Percentiles rank a stretch among this genome's conserved stretches.
Conservation (phyloP, 495 filamentous ascomycete species). For the Podospora pseudoanserina region DNA sequence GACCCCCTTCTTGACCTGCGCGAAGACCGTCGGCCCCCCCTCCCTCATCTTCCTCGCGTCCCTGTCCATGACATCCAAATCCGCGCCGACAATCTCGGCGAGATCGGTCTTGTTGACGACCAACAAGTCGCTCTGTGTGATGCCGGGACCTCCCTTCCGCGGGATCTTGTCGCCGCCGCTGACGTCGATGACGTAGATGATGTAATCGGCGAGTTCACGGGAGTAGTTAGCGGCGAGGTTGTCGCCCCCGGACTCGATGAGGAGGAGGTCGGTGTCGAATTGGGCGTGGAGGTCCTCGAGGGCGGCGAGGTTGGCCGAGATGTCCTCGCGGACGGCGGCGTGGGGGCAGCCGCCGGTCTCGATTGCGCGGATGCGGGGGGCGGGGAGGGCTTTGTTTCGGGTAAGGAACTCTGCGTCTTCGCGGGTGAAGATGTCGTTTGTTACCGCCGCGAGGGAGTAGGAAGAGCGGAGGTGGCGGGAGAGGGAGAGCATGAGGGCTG, state of each 20-base stretch:
- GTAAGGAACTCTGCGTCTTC: constrained; percentile 98
- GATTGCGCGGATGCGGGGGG: constrained; percentile 84
- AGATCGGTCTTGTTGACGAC: constrained; percentile 97
- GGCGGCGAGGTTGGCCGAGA: constrained; percentile 85
- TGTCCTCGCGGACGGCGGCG: constrained; percentile 97
- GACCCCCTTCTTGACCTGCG: constrained; percentile 88
- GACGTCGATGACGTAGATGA: constrained; percentile 98
- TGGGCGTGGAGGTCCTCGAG: constrained; percentile 78
- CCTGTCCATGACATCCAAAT: constrained; percentile 89
- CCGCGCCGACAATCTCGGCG: constrained; percentile 86
- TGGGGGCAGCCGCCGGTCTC: constrained; percentile 98
- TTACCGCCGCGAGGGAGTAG: constrained; percentile 89
- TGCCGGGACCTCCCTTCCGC: constrained; percentile 91
- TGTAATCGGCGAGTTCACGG: constrained; percentile 91
- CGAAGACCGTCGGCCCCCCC: constrained; percentile 94
- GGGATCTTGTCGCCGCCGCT: constrained; percentile 96
- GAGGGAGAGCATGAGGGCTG: constrained; percentile 88
- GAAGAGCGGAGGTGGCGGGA: constrained; percentile 71
- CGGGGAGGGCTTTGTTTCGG: constrained; percentile 74
- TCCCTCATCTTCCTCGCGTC: constrained; percentile 94
- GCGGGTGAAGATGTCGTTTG: constrained; percentile 98
- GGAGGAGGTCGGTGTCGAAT: constrained; percentile 69
- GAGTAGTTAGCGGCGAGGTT: constrained; percentile 96
- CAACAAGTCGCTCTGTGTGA: constrained; percentile 88
- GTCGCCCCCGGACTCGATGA: constrained; percentile 94